Conservation (phyloP, 768 basidiomycete species). For the Mycena rosella region DNA sequence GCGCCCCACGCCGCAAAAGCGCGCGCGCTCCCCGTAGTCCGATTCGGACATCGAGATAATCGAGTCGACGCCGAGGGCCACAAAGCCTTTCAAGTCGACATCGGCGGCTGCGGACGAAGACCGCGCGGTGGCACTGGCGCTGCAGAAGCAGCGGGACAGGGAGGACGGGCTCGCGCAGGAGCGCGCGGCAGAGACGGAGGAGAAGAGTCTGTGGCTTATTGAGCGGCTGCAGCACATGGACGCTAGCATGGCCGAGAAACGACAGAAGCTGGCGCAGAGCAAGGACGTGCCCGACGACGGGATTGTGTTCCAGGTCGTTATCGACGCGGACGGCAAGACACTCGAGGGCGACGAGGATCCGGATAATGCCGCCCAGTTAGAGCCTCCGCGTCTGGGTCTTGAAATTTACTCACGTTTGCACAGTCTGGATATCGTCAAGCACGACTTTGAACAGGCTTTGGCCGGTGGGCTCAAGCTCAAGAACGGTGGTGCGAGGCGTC, state of each 20-base stretch:
- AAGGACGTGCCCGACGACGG: no score
- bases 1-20: conserved; percentile 7
- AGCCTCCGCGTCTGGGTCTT: no score
- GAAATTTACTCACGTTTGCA: no score
- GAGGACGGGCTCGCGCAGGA: conserved; percentile 18
- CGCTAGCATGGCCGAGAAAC: conserved; percentile 21
- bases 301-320: no score
- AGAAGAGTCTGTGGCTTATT: neutral
- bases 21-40: neutral
- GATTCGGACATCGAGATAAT: conserved; percentile 19
- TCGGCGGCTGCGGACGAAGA: conserved; percentile 15
- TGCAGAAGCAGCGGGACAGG: conserved; percentile 25
- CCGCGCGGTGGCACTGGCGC: conserved; percentile 17
- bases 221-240: conserved; percentile 25
- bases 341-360: no score
- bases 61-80: neutral
- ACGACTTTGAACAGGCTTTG: no score
- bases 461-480: no score
- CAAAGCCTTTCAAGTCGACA: neutral
- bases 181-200: conserved; percentile 6
- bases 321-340: no score
- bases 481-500: no score
- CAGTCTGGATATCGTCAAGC: no score
- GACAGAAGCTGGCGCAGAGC: conserved; percentile 10
- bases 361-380: no score